Percentiles rank a stretch among this genome's conserved stretches.
These are phyloP conservation scores for Endocalyx cinctus DNA, from an alignment of 2,329 filamentous ascomycete species.

Conservation along the genomic window DNA sequence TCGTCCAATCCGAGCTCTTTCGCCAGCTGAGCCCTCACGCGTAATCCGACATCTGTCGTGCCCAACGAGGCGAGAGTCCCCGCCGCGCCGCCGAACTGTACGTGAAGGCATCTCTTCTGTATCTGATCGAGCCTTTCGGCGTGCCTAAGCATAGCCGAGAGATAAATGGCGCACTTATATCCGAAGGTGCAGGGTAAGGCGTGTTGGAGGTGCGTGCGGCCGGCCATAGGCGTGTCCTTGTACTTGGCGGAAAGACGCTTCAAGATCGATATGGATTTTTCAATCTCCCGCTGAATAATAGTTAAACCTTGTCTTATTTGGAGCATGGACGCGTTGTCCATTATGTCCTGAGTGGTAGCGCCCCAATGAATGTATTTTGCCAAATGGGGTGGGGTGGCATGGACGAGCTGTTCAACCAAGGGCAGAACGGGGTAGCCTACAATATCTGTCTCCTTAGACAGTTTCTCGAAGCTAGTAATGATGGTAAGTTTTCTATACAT, in stretches of 20 bases:
- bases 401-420: constrained; percentile 42
- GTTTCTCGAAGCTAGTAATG: constrained; percentile 17
- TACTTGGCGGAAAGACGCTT: constrained; percentile 38
- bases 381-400: constrained; percentile 22
- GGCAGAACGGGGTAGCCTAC: constrained; percentile 51
- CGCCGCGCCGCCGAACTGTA: constrained; percentile 53
- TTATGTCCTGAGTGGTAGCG: constrained; percentile 56
- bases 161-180: constrained; percentile 53
- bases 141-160: constrained; percentile 45
- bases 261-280: constrained; percentile 38
- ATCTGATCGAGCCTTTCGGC: constrained; percentile 42
- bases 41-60: constrained; percentile 39
- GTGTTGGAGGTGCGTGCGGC: constrained; percentile 54
- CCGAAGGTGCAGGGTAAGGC: constrained; percentile 53
- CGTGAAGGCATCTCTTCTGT: constrained; percentile 40
- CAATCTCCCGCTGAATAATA: constrained; percentile 41
- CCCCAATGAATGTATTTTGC: constrained; percentile 54
- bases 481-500: not conserved
- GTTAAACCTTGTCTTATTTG: constrained; percentile 47
- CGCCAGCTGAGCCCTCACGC: constrained; percentile 45
- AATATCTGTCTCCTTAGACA: constrained; percentile 48
- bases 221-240: constrained; percentile 51
- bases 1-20: constrained; percentile 41
- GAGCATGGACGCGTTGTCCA: constrained; percentile 49
- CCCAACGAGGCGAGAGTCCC: constrained; percentile 51